A percentile compares a stretch with the other conserved stretches of the same genome.
phyloP scores from a whole-genome alignment of 495 filamentous ascomycete species.

The Aspergillus coremiiformis region DNA sequence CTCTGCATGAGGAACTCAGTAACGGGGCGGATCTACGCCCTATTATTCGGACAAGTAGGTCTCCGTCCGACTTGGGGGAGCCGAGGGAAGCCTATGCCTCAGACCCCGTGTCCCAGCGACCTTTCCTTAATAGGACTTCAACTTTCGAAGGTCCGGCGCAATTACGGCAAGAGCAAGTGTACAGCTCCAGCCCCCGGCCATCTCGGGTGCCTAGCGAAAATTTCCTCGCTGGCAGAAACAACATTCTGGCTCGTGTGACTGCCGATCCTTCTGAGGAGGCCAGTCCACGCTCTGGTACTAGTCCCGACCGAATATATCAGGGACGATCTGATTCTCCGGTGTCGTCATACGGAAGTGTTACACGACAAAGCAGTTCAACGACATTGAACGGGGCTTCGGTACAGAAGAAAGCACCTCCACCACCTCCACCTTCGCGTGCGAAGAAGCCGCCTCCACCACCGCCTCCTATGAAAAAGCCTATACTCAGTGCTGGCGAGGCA shows the following conservation, averaged over 20 bases:
- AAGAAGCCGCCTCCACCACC: constrained; percentile 68
- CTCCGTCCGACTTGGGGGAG: constrained; percentile 26
- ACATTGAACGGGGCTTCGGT: constrained; percentile 35
- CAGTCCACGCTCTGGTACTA: constrained; percentile 47
- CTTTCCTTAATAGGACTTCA: constrained; percentile 38
- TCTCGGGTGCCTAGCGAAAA: constrained; percentile 55
- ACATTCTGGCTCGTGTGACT: constrained; percentile 35
- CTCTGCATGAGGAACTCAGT: constrained; percentile 49
- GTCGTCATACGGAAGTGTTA: constrained; percentile 55
- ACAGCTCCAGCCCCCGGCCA: constrained; percentile 39
- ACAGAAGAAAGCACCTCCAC: constrained; percentile 66
- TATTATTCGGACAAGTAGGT: constrained; percentile 52
- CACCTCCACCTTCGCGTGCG: constrained; percentile 69
- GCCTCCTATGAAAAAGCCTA: constrained; percentile 42
- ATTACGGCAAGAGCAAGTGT: constrained; percentile 41
- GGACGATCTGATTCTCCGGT: constrained; percentile 55
- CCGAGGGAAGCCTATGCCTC: constrained; percentile 26
- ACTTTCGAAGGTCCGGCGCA: constrained; percentile 54
- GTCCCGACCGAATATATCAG: constrained; percentile 49
- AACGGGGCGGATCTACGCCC: constrained; percentile 44
- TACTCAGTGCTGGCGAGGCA: constrained; percentile 27
- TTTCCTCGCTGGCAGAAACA: constrained; percentile 33
- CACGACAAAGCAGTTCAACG: constrained; percentile 48
- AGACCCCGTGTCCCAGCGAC: constrained; percentile 30
- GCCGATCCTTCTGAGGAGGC: constrained; percentile 55